phyloP scores from a whole-genome alignment of 2,329 filamentous ascomycete species.

The Pseudogymnoascus sp. region DNA sequence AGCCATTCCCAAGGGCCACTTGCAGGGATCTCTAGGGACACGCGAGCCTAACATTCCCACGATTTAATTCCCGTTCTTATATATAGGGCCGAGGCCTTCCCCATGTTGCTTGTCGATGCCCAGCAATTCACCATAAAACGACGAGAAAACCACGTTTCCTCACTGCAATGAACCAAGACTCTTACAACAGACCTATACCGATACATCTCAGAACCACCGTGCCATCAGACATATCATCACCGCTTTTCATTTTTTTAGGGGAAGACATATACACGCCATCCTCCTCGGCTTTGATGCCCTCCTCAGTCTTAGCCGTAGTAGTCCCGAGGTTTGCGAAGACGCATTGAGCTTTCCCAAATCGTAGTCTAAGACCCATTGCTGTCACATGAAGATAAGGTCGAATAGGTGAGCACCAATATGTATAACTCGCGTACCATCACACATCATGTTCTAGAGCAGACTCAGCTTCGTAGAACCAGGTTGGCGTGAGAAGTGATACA shows the following conservation, averaged over 20 bases:
- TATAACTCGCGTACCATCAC: not conserved
- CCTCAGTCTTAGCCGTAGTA: no score
- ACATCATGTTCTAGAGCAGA: not conserved
- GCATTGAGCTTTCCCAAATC: not conserved
- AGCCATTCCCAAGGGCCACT: not conserved
- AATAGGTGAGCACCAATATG: not conserved
- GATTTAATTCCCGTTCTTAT: not conserved
- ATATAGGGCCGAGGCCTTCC: not conserved
- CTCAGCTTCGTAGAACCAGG: not conserved
- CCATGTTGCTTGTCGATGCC: not conserved
- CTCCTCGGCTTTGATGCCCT: no score
- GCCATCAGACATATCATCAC: no score
- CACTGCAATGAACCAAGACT: no score
- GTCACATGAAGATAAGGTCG: not conserved
- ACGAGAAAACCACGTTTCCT: no score
- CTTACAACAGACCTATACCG: no score
- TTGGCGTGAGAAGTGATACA: not conserved
- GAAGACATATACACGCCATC: no score
- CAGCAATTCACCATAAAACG: not conserved
- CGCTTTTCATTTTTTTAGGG: no score
- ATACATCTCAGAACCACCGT: no score
- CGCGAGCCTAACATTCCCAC: not conserved
- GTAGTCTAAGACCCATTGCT: not conserved
- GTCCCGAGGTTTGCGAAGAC: no score
- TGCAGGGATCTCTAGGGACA: not conserved